Conservation (phyloP, 257 asterid species). For the Paraleonurus japonicus region DNA sequence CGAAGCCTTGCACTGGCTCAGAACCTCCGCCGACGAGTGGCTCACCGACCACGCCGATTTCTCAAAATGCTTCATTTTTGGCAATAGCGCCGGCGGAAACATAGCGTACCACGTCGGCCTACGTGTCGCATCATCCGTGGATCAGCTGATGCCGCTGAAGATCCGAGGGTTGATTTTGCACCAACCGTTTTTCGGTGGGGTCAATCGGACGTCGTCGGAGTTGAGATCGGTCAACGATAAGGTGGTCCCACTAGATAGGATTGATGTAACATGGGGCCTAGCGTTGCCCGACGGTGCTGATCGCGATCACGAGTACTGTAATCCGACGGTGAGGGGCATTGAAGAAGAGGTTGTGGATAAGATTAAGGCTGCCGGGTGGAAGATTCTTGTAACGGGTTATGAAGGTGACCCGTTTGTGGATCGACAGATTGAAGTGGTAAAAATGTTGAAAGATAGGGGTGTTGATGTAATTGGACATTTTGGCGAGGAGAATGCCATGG, state of each 20-base stretch:
- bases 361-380: conserved; percentile 28
- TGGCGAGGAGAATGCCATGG: conserved; percentile 46
- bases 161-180: conserved; percentile 55
- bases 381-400: conserved; percentile 32
- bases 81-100: conserved; percentile 59
- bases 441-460: conserved; percentile 32
- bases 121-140: conserved; percentile 19
- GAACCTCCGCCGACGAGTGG: conserved; percentile 39
- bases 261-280: conserved; percentile 45
- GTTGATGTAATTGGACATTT: conserved; percentile 30
- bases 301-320: conserved; percentile 46
- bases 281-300: conserved; percentile 43
- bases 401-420: conserved; percentile 46
- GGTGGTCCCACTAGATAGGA: conserved; percentile 11
- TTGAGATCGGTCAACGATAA: conserved; percentile 17
- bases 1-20: conserved; percentile 43
- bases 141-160: conserved; percentile 31
- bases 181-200: conserved; percentile 52
- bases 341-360: conserved; percentile 4
- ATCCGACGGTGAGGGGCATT: conserved; percentile 23
- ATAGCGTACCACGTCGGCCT: conserved; percentile 40
- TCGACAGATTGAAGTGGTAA: conserved; percentile 23
- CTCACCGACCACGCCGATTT: conserved; percentile 39
- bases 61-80: conserved; percentile 47
- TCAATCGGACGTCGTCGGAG: conserved; percentile 49